Conservation (phyloP, 805 yeast species). For the Kazachstania bromeliacearum region DNA sequence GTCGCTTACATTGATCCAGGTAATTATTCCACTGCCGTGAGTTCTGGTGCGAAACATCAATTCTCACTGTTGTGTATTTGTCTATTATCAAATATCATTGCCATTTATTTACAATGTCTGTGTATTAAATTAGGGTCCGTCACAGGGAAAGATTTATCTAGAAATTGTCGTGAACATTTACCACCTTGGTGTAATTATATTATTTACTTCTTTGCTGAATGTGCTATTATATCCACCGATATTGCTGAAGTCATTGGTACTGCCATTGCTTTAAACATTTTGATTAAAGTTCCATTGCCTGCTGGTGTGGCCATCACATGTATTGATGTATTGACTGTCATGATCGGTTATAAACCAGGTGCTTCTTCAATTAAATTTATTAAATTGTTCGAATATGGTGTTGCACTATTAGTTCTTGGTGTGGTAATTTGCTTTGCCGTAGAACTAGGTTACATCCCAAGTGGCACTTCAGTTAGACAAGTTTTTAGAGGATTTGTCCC, state of each 20-base stretch:
- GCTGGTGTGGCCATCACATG: constrained; percentile 74
- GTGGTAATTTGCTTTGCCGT: constrained; percentile 75
- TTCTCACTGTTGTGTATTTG: constrained; percentile 66
- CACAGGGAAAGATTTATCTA: constrained; percentile 82
- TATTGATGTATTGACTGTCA: constrained; percentile 68
- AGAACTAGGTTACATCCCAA: constrained; percentile 51
- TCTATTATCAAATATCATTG: constrained; percentile 71
- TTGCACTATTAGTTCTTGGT: constrained; percentile 57
- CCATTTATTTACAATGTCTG: constrained; percentile 70
- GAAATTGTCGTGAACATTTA: constrained; percentile 65
- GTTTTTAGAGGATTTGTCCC: constrained; percentile 67
- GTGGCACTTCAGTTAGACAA: constrained; percentile 34
- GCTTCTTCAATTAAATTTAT: constrained; percentile 67
- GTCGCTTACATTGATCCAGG: constrained; percentile 96
- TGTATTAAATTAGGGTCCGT: constrained; percentile 83
- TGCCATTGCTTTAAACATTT: constrained; percentile 73
- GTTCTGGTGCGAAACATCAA: constrained; percentile 75
- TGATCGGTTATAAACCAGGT: constrained; percentile 69
- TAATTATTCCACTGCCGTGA: constrained; percentile 80
- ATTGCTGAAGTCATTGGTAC: constrained; percentile 93
- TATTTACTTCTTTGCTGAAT: constrained; percentile 70
- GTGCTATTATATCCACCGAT: constrained; percentile 87
- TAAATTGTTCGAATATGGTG: constrained; percentile 66
- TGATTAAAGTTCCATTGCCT: constrained; percentile 64
- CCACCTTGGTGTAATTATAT: constrained; percentile 56